Evolutionary conservation across 2,329 filamentous ascomycete genomes (phyloP), one percentile per base, ranked within the genome.

Genomic region (Xylariaceae sp.): DNA sequence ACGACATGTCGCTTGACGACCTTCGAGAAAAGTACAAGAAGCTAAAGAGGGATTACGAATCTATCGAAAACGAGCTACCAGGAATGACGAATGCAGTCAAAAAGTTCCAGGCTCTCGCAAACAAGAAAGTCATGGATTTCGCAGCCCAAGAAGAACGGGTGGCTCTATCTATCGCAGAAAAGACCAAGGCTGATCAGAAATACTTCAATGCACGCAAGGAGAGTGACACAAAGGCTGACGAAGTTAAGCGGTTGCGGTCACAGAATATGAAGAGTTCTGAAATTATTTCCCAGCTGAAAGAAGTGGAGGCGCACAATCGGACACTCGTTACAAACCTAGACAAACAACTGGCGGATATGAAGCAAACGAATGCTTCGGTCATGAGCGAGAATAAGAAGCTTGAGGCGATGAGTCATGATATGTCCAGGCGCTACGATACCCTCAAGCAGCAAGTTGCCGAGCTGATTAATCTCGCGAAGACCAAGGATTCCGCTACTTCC

Each of bases 201-300:
- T 99, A 96, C 72, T 98, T 98, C 73, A 91, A 91, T 1, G 92
- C 93, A 7, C 92, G 96, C 81, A 97, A 96, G 72, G 89, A 93
- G 65, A 96, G 94, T 70, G 94, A 98, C 69, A 88, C 90, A 40
- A 84, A 92, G 47, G 89, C 92, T 56, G 82, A 85, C 56, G 94
- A 98, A 75, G 88, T 96, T 43, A 84, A 90, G 65, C 84, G 88
- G 3, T 78, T 97, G 56, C 87, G 92, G 59, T 82, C 87, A 60
- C 93, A 98, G 73, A 96, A 94, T 70, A 82, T 85, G 44, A 96
- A 96, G 76, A 96, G 91, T 55, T 92, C 92, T 0, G 95, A 98
- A 71, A 96, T 98, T 58, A 93, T 99, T 37, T 84, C 92, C 0
- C 91, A 96, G 65, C 80, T 98, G 53, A 99, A 99, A 78, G 94